Percentiles rank a stretch among this genome's conserved stretches.
phyloP scores from a whole-genome alignment of 2,329 filamentous ascomycete species.

The Epichloe gansuensis region DNA sequence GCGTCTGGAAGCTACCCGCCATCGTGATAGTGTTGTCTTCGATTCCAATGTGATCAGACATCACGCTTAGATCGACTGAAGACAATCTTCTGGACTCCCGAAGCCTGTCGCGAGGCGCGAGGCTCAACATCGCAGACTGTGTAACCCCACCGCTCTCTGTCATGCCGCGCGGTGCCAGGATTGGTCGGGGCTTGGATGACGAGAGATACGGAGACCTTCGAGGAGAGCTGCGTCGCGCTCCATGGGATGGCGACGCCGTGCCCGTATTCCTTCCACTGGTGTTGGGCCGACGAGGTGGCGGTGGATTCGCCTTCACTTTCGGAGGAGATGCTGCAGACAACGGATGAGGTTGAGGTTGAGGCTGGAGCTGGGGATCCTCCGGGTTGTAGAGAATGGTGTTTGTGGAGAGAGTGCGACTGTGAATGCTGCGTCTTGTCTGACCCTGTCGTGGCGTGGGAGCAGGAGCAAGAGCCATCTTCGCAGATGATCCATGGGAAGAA shows the following conservation, averaged over 20 bases:
- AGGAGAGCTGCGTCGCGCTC: slow-evolving; percentile 33
- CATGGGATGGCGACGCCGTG: slow-evolving; percentile 20
- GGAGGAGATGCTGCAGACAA: slow-evolving; percentile 33
- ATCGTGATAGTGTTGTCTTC: slow-evolving; percentile 51
- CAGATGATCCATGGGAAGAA: slow-evolving; percentile 22
- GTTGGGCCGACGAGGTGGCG: slow-evolving; percentile 23
- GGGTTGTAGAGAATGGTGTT: slow-evolving; percentile 81
- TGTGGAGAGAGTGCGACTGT: slow-evolving; percentile 64
- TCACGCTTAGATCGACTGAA: slow-evolving; percentile 60
- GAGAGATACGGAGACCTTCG: slow-evolving; percentile 30
- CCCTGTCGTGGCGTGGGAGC: slow-evolving; percentile 20
- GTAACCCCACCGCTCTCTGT: slow-evolving; percentile 24
- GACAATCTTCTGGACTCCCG: slow-evolving; percentile 34
- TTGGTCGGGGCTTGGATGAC: slow-evolving; percentile 45
- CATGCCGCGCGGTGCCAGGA: slow-evolving; percentile 32
- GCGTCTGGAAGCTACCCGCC: slow-evolving; percentile 68
- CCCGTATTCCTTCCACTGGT: slow-evolving; percentile 22
- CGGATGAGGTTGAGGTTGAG: slow-evolving; percentile 20
- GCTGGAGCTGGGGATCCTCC: slow-evolving; percentile 27
- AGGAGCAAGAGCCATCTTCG: slow-evolving; percentile 14
- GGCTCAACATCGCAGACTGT: slow-evolving; percentile 36
- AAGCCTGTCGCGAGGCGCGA: slow-evolving; percentile 32
- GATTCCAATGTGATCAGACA: slow-evolving; percentile 54
- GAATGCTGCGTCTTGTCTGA: slow-evolving; percentile 32
- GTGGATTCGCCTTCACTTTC: slow-evolving; percentile 9